These are phyloP conservation scores for Pseudocercospora cruenta DNA, from an alignment of 2,329 filamentous ascomycete species.

Conservation along the genomic window DNA sequence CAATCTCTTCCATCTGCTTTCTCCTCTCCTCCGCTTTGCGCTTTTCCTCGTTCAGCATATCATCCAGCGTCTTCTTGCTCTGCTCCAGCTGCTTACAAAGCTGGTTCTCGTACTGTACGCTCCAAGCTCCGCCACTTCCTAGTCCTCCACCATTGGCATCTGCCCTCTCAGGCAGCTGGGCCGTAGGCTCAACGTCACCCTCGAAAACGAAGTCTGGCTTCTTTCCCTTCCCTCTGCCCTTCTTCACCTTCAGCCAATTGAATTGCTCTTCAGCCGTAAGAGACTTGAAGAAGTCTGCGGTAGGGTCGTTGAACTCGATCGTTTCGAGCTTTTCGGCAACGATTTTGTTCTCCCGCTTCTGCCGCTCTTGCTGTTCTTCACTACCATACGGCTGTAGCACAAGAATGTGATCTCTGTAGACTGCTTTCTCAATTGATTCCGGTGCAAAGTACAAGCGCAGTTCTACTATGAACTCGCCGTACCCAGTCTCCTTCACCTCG, in stretches of 20 bases:
- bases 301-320: constrained; percentile 95
- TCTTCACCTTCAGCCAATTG: constrained; percentile 57
- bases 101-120: constrained; percentile 37
- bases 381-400: constrained; percentile 86
- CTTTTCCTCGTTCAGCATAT: constrained; percentile 44
- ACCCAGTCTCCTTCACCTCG: constrained; percentile 87
- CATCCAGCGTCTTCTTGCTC: constrained; percentile 62
- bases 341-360: constrained; percentile 66
- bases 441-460: constrained; percentile 92
- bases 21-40: constrained; percentile 33
- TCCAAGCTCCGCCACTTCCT: constrained; percentile 62
- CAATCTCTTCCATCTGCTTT: constrained; percentile 34
- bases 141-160: constrained; percentile 71
- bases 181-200: constrained; percentile 63
- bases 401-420: constrained; percentile 91
- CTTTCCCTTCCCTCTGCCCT: constrained; percentile 59
- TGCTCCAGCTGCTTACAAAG: constrained; percentile 51
- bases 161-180: constrained; percentile 71
- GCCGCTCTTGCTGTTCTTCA: constrained; percentile 72
- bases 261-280: constrained; percentile 73
- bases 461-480: constrained; percentile 97
- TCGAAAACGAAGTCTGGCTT: constrained; percentile 56
- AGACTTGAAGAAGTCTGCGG: constrained; percentile 85
- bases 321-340: constrained; percentile 86
- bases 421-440: constrained; percentile 87